Evolutionary conservation across 768 basidiomycete species (phyloP).

Genomic region (Boletellus emodensis): DNA sequence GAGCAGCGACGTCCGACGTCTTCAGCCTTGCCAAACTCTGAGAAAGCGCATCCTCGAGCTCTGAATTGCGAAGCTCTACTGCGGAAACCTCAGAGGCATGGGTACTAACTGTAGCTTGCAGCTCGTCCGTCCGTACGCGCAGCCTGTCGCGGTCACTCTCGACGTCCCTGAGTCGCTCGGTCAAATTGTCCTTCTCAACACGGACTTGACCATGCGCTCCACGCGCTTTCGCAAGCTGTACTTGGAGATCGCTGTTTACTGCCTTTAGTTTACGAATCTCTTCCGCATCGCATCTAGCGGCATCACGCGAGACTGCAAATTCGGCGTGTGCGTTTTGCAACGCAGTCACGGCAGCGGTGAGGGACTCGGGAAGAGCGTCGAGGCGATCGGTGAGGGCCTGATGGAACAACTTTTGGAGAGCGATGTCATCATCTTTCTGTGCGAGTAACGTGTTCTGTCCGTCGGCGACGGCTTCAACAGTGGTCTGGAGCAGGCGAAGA

Average conservation of each 20-base stretch:
- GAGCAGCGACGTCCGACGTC: constrained; percentile 63
- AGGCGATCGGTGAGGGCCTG: constrained; percentile 53
- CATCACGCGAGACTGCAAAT: constrained; percentile 53
- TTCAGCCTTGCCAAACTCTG: constrained; percentile 70
- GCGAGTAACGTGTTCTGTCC: constrained; percentile 47
- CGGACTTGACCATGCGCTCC: constrained; percentile 73
- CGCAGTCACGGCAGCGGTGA: constrained; percentile 49
- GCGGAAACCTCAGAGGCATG: constrained; percentile 46
- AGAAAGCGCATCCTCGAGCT: constrained; percentile 70
- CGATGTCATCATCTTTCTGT: constrained; percentile 46
- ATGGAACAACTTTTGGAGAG: constrained; percentile 50
- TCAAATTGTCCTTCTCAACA: constrained; percentile 74
- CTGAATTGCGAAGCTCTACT: constrained; percentile 48
- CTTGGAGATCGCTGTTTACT: constrained; percentile 63
- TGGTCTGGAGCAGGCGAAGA: constrained; percentile 44
- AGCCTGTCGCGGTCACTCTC: constrained; percentile 68
- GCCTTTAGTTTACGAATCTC: constrained; percentile 55
- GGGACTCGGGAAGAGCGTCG: constrained; percentile 52
- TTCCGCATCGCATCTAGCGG: constrained; percentile 59
- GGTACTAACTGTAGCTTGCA: constrained; percentile 40
- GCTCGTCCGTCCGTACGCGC: constrained; percentile 50
- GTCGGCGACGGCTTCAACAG: constrained; percentile 46
- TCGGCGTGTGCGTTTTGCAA: constrained; percentile 63
- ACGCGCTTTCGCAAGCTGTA: constrained; percentile 72
- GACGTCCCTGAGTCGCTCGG: constrained; percentile 53